A percentile compares a stretch with the other conserved stretches of the same genome.
These are phyloP conservation scores for Rutstroemia sp. DNA, from an alignment of 2,329 filamentous ascomycete species.

Conservation along the genomic window DNA sequence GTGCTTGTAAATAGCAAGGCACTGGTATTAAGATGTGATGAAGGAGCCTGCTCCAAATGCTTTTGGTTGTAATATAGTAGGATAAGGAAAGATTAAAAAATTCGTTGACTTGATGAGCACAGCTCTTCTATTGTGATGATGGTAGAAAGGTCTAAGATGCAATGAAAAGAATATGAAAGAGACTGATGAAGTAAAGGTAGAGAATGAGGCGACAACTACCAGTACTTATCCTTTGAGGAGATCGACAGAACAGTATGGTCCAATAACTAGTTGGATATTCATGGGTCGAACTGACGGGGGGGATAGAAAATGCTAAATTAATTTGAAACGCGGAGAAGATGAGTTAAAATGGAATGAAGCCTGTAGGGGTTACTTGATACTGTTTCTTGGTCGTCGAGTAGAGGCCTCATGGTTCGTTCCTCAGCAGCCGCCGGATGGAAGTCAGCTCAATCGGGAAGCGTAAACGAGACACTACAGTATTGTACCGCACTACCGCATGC, in stretches of 20 bases:
- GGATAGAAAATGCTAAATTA: constrained; percentile 12
- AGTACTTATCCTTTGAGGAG: constrained; percentile 27
- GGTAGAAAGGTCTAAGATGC: constrained; percentile 21
- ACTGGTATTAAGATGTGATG: constrained; percentile 24
- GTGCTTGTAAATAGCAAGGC: constrained; percentile 20
- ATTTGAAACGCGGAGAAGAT: constrained; percentile 27
- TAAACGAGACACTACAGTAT: constrained; percentile 9
- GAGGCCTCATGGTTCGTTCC: constrained; percentile 27
- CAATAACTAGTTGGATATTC: constrained; percentile 2
- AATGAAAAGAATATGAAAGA: constrained; percentile 24
- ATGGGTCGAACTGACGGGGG: background rate
- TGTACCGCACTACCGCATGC: constrained; percentile 12
- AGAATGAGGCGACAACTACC: constrained; percentile 2
- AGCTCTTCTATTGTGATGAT: constrained; percentile 24
- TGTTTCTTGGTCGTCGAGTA: constrained; percentile 30
- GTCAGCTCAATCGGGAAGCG: constrained; percentile 14
- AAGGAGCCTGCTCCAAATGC: constrained; percentile 27
- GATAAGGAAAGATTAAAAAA: constrained; percentile 22
- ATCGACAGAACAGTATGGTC: constrained; percentile 7
- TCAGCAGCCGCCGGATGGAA: constrained; percentile 22
- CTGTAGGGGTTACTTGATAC: constrained; percentile 13
- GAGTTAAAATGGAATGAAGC: constrained; percentile 10
- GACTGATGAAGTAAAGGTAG: constrained; percentile 15
- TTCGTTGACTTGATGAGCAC: constrained; percentile 23
- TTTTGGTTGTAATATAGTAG: constrained; percentile 16